Percentiles rank a stretch among this genome's conserved stretches.
These are phyloP conservation scores for Cercis canadensis DNA, from an alignment of 306 rosid species.

Conservation along the genomic window DNA sequence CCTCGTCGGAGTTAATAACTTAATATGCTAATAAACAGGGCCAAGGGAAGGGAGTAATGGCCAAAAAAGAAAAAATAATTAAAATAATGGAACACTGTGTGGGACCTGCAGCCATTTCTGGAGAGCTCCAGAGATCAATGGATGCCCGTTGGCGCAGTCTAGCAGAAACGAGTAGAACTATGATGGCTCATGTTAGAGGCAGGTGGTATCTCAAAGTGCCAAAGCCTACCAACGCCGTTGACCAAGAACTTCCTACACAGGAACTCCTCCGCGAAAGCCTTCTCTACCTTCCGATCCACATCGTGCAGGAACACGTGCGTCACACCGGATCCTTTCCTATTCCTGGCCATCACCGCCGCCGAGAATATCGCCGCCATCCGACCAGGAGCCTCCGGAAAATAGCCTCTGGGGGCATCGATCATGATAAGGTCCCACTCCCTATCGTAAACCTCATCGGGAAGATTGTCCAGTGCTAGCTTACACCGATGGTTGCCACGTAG, in stretches of 20 bases:
- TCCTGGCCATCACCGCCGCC: constrained; percentile 88
- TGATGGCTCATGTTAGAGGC: constrained; percentile 27
- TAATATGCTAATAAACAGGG: no score
- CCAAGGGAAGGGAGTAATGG: no score
- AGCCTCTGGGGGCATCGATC: constrained; percentile 90
- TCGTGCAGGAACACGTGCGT: constrained; percentile 94
- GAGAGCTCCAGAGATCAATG: no score
- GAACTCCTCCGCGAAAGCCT: constrained; percentile 73
- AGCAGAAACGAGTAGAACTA: constrained; percentile 47
- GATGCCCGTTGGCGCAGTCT: not conserved
- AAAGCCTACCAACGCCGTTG: constrained; percentile 68
- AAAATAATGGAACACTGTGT: no score
- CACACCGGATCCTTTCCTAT: constrained; percentile 66
- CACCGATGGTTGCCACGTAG: constrained; percentile 66
- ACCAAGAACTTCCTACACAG: constrained; percentile 67
- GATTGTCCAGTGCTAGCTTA: constrained; percentile 67
- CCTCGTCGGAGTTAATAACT: no score
- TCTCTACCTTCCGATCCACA: constrained; percentile 87
- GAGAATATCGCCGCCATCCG: constrained; percentile 90
- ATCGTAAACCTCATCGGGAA: constrained; percentile 72
- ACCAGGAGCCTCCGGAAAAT: constrained; percentile 85
- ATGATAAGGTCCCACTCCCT: constrained; percentile 91
- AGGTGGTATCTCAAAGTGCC: constrained; percentile 82
- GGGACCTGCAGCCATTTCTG: no score
- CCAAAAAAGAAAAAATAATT: no score